Evolutionary conservation across 1,139 yeast species (phyloP), one percentile per base, ranked within the genome.

Genomic region (Blastobotrys persicus): DNA sequence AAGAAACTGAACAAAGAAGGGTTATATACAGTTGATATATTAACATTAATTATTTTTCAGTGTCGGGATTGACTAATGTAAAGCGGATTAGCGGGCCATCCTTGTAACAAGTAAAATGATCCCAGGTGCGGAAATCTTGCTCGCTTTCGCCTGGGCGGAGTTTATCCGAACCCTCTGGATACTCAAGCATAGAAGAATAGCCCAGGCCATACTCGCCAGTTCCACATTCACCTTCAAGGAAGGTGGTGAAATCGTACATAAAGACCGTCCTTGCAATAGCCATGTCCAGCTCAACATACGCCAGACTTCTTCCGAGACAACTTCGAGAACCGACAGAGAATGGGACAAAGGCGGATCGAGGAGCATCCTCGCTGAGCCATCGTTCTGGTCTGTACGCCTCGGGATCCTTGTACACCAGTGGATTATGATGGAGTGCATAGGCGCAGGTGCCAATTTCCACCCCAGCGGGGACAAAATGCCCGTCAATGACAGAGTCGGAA

Each of bases 321-420:
- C 54, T 53, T 35, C 57, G 47, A n/a, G 54, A 48, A 3, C 57
- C 57, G 11, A 54, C 46, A 4, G 57, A 54, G 40, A 54, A 54
- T 4, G 57, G 57, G 18, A 50, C 45, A 38, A 48, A 54, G 3
- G 54, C 55, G 12, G 54, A 45, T 14, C 55, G 48, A n/a, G 55
- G 51, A 16, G 47, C 44, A 31, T 47, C 50, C 13, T 34, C 34
- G 14, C 39, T 33, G 28, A 54, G 43, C 57, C 57, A 54, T 45
- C 57, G 42, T 31, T 52, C 53, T 35, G 57, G 57, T 20, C 48
- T 37, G 43, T 45, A 54, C 14, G 33, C 41, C 23, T 52, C 53
- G 20, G 57, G 54, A 26, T 48, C 40, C 38, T 38, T 34, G 34
- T 38, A 46, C 32, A 46, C 43, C 13, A 31, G 19, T 16, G 54